Evolutionary conservation across 352 stramenopile species (phyloP), one percentile per base, ranked within the genome.

Genomic region (Phytophthora hibernalis): DNA sequence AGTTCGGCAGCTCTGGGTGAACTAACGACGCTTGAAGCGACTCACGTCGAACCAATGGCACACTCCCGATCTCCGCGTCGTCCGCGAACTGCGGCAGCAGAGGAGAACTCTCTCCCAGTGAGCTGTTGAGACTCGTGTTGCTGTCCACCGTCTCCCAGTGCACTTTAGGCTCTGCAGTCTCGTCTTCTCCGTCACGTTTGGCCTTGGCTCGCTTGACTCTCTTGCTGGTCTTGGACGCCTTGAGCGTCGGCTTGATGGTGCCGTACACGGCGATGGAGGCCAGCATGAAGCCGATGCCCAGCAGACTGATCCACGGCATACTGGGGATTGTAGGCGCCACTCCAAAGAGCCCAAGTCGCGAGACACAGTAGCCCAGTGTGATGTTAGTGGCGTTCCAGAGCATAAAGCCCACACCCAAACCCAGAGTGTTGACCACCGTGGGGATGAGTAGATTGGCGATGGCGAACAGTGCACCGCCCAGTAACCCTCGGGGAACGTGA

Each of bases 371-470:
- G 30, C 85, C 87, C 55, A 93, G 76, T 16, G 83, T 80, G 68
- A 95, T 91, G 69, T 93, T 95, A 45, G 85, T 91, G 40, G 81
- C 85, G 68, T 95, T 95, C 87, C 87, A 95, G 50, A 95, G 74
- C 85, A 93, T 93, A 54, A 95, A 95, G 59, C 87, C 87, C 28
- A 95, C 72, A 6, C 87, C 87, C 1, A 95, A 68, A 0, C 87
- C 87, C 11, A 95, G 75, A 6, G 77, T 91, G 58, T 95, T 95
- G 69, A 95, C 87, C 40, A 95, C 87, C 10, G 87, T 95, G 12
- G 87, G 87, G 61, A 95, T 95, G 24, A 95, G 68, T 33, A 95
- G 47, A 42, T 95, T 95, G 51, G 87, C 87, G 28, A 93, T 79
- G 8, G 85, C 87, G 54, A 93, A 95, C 5, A 92, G 72, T 30